A percentile compares a stretch with the other conserved stretches of the same genome.
Evolutionary conservation across 78 protist genomes (phyloP).

Genomic region (Guillardia theta): DNA sequence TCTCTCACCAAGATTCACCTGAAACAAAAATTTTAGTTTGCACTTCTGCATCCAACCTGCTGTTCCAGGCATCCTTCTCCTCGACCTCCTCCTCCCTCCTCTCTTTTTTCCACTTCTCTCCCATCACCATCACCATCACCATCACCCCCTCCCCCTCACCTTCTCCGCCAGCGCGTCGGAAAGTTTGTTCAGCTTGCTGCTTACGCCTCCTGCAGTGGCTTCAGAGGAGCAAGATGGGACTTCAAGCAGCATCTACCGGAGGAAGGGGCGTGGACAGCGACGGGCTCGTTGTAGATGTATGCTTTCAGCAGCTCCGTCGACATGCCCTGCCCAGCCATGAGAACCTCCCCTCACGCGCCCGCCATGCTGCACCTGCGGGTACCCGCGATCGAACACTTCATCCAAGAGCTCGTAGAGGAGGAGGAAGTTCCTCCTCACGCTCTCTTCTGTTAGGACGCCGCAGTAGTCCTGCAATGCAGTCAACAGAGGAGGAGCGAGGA

Average conservation of each 20-base stretch:
- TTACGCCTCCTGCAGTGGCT: background rate
- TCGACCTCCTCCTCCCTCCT: too few relatives aligned
- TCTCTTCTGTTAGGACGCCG: constrained; percentile 70
- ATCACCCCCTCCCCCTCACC: too few relatives aligned
- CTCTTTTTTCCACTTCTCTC: too few relatives aligned
- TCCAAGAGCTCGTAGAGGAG: constrained; percentile 88
- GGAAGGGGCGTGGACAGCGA: background rate
- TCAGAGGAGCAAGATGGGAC: too few relatives aligned
- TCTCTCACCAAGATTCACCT: background rate
- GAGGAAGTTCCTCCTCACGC: constrained; percentile 74
- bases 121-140: too few relatives aligned
- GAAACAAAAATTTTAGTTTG: too few relatives aligned
- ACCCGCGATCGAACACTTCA: constrained; percentile 55
- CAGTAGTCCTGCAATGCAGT: constrained; percentile 51
- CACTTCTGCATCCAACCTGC: too few relatives aligned
- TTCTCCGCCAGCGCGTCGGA: background rate
- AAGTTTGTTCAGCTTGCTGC: background rate
- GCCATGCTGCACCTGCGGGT: background rate
- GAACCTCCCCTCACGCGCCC: background rate
- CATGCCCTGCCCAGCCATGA: constrained; percentile 53
- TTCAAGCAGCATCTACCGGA: too few relatives aligned
- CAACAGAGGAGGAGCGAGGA: constrained; percentile 30
- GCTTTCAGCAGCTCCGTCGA: constrained; percentile 74
- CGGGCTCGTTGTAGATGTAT: constrained; percentile 65
- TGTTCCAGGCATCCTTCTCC: too few relatives aligned